phyloP scores from a whole-genome alignment of 164 flowering plant genomes.

The Macadamia tetraphylla region DNA sequence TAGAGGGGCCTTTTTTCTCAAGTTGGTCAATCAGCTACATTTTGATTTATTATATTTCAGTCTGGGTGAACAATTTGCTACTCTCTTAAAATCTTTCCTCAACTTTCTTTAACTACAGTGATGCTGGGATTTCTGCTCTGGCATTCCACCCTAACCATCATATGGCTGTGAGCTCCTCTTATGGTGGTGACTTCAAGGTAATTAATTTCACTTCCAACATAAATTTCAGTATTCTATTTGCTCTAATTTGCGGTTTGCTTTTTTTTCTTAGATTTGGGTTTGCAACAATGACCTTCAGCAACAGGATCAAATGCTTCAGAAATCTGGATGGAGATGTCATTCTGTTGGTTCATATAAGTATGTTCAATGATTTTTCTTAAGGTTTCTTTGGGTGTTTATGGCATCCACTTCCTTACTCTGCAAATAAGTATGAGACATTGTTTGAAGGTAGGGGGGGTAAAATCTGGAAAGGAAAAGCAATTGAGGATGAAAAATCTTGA shows the following conservation, averaged over 20 bases:
- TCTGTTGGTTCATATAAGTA: conserved; percentile 97
- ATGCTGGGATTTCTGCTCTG: conserved; percentile 70
- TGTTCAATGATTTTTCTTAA: conserved; percentile 6
- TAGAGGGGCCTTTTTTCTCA: no score
- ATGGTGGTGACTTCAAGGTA: conserved; percentile 96
- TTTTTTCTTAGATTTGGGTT: conserved; percentile 64
- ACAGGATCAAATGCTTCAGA: conserved; percentile 31
- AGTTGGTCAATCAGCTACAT: no score
- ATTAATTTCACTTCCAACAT: not conserved
- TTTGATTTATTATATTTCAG: not conserved
- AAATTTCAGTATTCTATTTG: not conserved
- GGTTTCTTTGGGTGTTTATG: not conserved
- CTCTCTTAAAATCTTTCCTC: not conserved
- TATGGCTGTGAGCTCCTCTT: conserved; percentile 82
- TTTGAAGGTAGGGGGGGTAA: no score
- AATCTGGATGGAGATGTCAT: conserved; percentile 83
- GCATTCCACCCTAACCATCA: conserved; percentile 71
- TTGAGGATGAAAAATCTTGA: no score
- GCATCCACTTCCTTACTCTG: not conserved
- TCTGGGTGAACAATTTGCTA: not conserved
- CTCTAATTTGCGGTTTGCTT: not conserved
- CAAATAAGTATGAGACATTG: not conserved
- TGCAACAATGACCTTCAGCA: conserved; percentile 26
- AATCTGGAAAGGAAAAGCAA: no score
- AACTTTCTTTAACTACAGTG: conserved; percentile 33